These are phyloP conservation scores for Epichloe uncinata DNA, from an alignment of 2,329 filamentous ascomycete genomes.

Conservation along the genomic window DNA sequence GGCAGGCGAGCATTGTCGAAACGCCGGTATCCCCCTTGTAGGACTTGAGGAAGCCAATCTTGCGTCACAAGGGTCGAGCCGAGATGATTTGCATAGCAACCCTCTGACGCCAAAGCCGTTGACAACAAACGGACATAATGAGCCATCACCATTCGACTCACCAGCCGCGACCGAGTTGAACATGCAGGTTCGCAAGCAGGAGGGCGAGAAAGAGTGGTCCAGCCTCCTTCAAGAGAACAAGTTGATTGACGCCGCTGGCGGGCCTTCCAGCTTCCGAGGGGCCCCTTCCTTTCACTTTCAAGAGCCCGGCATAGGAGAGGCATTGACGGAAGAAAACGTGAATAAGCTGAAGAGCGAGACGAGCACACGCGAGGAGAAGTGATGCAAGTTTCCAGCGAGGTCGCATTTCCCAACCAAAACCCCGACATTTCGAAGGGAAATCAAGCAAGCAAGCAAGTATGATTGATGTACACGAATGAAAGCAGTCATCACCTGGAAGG, in stretches of 20 bases:
- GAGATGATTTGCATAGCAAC: constrained; percentile 18
- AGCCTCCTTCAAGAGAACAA: constrained; percentile 33
- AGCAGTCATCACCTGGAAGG: too few species aligned
- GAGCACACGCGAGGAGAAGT: not conserved
- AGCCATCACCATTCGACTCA: constrained; percentile 29
- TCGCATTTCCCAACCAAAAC: too few species aligned
- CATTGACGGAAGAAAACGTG: constrained; percentile 41
- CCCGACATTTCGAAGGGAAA: too few species aligned
- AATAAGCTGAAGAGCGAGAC: constrained; percentile 30
- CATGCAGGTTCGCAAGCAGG: constrained; percentile 20
- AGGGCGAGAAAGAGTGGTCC: constrained; percentile 27
- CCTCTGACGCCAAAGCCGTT: constrained; percentile 29
- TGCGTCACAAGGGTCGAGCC: constrained; percentile 5
- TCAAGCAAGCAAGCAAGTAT: too few species aligned
- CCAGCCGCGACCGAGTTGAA: constrained; percentile 19
- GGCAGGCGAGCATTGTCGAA: constrained; percentile 28
- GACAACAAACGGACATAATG: constrained; percentile 22
- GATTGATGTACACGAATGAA: too few species aligned
- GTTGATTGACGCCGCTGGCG: constrained; percentile 32
- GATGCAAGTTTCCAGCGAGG: not conserved
- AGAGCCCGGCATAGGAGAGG: constrained; percentile 25
- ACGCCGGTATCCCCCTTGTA: constrained; percentile 26
- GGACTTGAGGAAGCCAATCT: constrained; percentile 17
- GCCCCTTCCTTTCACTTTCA: constrained; percentile 22
- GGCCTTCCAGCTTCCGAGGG: constrained; percentile 18